phyloP scores from a whole-genome alignment of 371 early-diverging fungal genomes.

The Choanephora cucurbitarum region DNA sequence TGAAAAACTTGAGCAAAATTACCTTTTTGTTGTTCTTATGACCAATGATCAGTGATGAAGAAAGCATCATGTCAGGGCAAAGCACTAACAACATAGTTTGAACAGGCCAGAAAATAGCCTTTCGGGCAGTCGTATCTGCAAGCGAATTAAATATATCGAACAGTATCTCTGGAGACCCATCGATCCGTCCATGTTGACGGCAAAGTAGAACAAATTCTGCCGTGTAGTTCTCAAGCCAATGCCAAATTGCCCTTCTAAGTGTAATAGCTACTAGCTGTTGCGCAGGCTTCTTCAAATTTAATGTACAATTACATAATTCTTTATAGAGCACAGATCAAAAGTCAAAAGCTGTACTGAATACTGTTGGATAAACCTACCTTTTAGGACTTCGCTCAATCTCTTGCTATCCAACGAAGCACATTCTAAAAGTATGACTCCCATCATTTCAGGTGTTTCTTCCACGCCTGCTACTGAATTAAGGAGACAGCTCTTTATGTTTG shows the following conservation, averaged over 20 bases:
- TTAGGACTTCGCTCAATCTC: conserved; percentile 65
- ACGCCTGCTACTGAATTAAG: conserved; percentile 49
- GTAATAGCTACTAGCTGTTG: conserved; percentile 65
- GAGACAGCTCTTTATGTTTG: conserved; percentile 59
- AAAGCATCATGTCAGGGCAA: conserved; percentile 69
- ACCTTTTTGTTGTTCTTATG: conserved; percentile 42
- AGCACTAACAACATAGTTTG: conserved; percentile 74
- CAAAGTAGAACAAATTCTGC: conserved; percentile 68
- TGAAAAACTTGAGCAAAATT: not conserved
- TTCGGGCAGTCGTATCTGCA: conserved; percentile 64
- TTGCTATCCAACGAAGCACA: conserved; percentile 67
- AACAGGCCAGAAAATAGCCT: conserved; percentile 76
- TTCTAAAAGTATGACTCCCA: conserved; percentile 62
- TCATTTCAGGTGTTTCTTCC: conserved; percentile 67
- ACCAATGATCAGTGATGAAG: conserved; percentile 32
- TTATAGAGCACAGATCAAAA: not conserved
- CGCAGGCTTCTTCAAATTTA: conserved; percentile 62
- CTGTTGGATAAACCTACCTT: conserved; percentile 40
- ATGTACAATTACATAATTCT: conserved; percentile 54
- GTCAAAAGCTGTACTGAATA: not conserved
- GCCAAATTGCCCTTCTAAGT: conserved; percentile 78
- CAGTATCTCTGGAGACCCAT: conserved; percentile 71
- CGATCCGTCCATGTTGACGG: conserved; percentile 59
- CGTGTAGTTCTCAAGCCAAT: conserved; percentile 81
- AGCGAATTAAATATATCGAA: conserved; percentile 71